These are phyloP conservation scores for Globisporangium cylindrosporum DNA, from an alignment of 352 stramenopile species.

Conservation along the genomic window DNA sequence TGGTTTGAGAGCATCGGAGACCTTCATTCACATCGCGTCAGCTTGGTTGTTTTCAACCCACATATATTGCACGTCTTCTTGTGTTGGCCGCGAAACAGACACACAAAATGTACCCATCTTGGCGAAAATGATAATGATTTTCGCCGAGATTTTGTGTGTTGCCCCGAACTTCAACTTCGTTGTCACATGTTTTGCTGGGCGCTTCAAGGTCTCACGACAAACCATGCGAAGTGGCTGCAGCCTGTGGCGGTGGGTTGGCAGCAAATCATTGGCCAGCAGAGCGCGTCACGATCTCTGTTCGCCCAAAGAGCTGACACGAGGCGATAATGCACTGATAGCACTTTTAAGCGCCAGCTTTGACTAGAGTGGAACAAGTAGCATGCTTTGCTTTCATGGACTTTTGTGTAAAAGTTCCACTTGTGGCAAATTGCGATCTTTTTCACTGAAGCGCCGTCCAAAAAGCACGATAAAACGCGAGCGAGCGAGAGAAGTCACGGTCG, in stretches of 20 bases:
- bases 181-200: neutral
- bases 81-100: too few species aligned
- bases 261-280: slow-evolving; percentile 3
- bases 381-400: neutral
- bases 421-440: neutral
- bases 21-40: too few species aligned
- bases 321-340: neutral
- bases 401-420: neutral
- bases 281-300: neutral
- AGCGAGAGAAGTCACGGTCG: neutral
- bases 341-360: neutral
- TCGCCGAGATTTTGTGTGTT: neutral
- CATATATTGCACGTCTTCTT: too few species aligned
- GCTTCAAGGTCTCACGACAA: neutral
- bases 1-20: too few species aligned
- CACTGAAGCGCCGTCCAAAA: neutral
- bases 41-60: too few species aligned
- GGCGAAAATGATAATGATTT: too few species aligned
- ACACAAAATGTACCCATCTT: too few species aligned
- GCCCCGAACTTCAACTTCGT: neutral
- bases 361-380: neutral
- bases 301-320: neutral
- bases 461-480: neutral
- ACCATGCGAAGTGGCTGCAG: neutral
- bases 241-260: neutral